Evolutionary conservation across 768 basidiomycete genomes (phyloP), one percentile per base, ranked within the genome.

Genomic region (Amanita pseudoporphyria): DNA sequence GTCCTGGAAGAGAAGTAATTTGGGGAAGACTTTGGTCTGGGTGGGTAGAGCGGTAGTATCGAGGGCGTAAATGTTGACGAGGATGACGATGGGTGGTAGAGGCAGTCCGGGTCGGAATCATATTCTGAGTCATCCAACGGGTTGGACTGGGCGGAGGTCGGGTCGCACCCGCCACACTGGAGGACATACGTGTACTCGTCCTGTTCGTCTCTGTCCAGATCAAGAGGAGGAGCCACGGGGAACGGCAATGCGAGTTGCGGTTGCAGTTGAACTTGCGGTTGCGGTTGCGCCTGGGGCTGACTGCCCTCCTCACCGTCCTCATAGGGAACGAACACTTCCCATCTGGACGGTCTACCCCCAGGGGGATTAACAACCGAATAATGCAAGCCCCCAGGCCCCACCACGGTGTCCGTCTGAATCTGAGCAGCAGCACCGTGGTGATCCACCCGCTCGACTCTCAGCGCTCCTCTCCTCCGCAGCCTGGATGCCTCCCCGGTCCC

Each of bases 401-500:
- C 26, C 7, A 18, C 26, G 33, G 42, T 37, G 53, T 19, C 39
- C 52, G 28, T 43, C 48, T 19, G 36, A 46, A 45, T 36, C 38
- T 37, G 50, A 49, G 46, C 28, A 30, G 40, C 39, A 51, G 33
- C 24, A 18, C 42, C 47, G 53, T 28, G 24, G 45, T 57, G 41
- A 31, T 49, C 48, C 3, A 22, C 14, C 9, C 68, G 67, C 63
- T 82, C 80, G 30, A 84, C 68, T 33, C 81, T 71, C 73, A 86
- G 76, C 45, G 85, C 85, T 9, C 85, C 85, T 54, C 85, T 68
- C 49, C 85, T 68, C n/a, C 85, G 75, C 47, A 87, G 66, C 5
- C 85, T 71, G 3, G 85, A 87, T 0, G 82, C 81, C 58, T 87
- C 85, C 13, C 79, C 85, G 1, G 80, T 80, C 13, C 47, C 42